phyloP scores from a whole-genome alignment of 192 early-diverging fungal genomes.

The Martensiomyces pterosporus region DNA sequence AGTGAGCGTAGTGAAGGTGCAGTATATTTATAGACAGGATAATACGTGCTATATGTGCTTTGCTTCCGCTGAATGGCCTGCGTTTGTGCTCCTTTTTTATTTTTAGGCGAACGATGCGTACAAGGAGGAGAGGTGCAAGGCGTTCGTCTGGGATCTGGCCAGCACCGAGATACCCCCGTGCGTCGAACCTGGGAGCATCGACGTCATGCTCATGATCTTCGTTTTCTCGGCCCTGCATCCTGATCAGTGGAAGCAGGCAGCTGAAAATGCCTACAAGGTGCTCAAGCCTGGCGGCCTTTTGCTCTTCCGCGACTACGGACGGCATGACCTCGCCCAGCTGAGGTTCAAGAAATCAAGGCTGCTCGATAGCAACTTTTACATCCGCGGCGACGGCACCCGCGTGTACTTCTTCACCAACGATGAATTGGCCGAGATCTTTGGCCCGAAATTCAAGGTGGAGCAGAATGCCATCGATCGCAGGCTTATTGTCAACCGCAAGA shows the following conservation, averaged over 20 bases:
- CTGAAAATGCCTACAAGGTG: constrained; percentile 58
- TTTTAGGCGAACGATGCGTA: constrained; percentile 55
- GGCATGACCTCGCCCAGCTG: constrained; percentile 78
- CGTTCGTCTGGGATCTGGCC: constrained; percentile 75
- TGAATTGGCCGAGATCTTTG: constrained; percentile 36
- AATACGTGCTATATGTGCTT: too few species aligned
- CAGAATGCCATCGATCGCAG: constrained; percentile 92
- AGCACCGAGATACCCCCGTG: constrained; percentile 53
- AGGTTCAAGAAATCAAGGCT: constrained; percentile 70
- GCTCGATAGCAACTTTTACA: constrained; percentile 74
- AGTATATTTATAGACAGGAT: too few species aligned
- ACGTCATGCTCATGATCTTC: constrained; percentile 77
- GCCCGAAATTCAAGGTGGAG: constrained; percentile 63
- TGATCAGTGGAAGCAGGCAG: constrained; percentile 61
- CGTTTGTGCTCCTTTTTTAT: neutral
- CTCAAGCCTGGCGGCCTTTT: constrained; percentile 75
- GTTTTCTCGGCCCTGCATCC: constrained; percentile 76
- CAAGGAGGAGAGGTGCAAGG: constrained; percentile 57
- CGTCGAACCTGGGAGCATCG: constrained; percentile 60
- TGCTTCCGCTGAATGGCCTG: too few species aligned
- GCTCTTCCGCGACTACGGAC: constrained; percentile 77
- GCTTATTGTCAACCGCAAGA: constrained; percentile 85
- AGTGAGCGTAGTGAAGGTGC: constrained; percentile 70
- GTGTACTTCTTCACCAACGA: constrained; percentile 76
- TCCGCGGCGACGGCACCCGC: constrained; percentile 75